A percentile compares a stretch with the other conserved stretches of the same genome.
Conservation (phyloP, 2,329 filamentous ascomycete genomes). For the Fusarium clavum region DNA sequence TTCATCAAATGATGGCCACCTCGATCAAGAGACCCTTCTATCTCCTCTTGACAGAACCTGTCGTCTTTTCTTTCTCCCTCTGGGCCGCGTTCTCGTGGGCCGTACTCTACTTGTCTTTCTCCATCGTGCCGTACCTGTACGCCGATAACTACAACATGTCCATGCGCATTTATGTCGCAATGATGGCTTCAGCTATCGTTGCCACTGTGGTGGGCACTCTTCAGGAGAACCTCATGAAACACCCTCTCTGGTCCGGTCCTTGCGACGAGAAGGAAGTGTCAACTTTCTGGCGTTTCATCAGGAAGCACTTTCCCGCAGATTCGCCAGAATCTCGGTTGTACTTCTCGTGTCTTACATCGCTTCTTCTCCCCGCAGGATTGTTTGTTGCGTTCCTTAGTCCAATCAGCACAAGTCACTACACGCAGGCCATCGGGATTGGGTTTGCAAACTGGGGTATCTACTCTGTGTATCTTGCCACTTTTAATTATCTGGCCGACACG, state of each 20-base stretch:
- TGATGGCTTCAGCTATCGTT: slow-evolving; percentile 74
- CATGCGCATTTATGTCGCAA: slow-evolving; percentile 78
- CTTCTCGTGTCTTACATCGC: slow-evolving; percentile 81
- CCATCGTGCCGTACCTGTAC: slow-evolving; percentile 84
- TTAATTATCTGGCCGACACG: slow-evolving; percentile 92
- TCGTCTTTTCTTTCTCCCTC: slow-evolving; percentile 87
- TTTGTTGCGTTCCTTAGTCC: slow-evolving; percentile 61
- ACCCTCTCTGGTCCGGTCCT: slow-evolving; percentile 50
- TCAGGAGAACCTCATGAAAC: slow-evolving; percentile 75
- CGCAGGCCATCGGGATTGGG: slow-evolving; percentile 68
- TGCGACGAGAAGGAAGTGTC: slow-evolving; percentile 41
- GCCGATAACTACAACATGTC: slow-evolving; percentile 70
- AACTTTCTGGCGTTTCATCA: slow-evolving; percentile 59
- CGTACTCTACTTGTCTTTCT: slow-evolving; percentile 86
- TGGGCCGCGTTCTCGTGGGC: slow-evolving; percentile 95
- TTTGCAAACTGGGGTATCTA: slow-evolving; percentile 89
- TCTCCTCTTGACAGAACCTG: slow-evolving; percentile 79
- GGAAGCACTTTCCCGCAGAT: slow-evolving; percentile 60
- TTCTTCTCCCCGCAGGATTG: slow-evolving; percentile 80
- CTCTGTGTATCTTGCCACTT: slow-evolving; percentile 85
- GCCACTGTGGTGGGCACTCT: slow-evolving; percentile 76
- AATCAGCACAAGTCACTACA: slow-evolving; percentile 42
- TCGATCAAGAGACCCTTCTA: slow-evolving; percentile 84
- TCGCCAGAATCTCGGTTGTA: slow-evolving; percentile 84
- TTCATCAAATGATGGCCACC: slow-evolving; percentile 76